phyloP scores from a whole-genome alignment of 192 early-diverging fungal species.

The Obelidium mucronatum region DNA sequence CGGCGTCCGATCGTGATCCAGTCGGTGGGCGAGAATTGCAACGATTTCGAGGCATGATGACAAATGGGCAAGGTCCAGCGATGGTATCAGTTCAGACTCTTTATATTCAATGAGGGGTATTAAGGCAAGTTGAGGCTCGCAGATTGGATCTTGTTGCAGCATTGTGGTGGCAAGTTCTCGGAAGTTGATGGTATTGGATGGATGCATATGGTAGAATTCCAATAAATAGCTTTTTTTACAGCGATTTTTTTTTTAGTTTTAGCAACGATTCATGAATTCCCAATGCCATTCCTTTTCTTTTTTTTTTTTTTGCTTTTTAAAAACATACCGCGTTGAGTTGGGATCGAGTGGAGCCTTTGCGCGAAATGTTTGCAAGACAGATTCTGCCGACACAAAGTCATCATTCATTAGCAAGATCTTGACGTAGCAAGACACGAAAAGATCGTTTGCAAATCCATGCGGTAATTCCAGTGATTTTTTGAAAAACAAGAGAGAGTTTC shows the following conservation, averaged over 20 bases:
- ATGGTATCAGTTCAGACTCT: not conserved
- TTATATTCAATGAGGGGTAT: constrained; percentile 1
- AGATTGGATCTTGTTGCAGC: not conserved
- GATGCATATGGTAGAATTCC: constrained; percentile 13
- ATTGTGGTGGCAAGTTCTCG: not conserved
- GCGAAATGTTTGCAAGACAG: not conserved
- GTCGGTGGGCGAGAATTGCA: not conserved
- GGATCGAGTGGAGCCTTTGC: not conserved
- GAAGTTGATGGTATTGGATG: not conserved
- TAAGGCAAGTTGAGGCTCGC: not conserved
- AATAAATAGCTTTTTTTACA: not conserved
- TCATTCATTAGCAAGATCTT: not conserved
- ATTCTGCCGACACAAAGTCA: not conserved
- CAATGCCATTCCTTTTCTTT: not conserved
- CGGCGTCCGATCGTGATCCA: not conserved
- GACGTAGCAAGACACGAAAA: constrained; percentile 7
- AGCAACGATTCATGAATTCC: not conserved
- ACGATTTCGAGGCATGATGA: not conserved
- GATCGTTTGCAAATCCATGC: not conserved
- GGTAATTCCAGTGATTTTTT: not conserved
- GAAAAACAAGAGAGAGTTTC: not conserved
- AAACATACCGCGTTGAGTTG: not conserved
- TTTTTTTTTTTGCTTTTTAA: no score
- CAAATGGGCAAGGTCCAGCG: not conserved
- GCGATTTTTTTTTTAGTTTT: not conserved